Conservation (phyloP, 805 yeast genomes). For the Kodamaea restingae region DNA sequence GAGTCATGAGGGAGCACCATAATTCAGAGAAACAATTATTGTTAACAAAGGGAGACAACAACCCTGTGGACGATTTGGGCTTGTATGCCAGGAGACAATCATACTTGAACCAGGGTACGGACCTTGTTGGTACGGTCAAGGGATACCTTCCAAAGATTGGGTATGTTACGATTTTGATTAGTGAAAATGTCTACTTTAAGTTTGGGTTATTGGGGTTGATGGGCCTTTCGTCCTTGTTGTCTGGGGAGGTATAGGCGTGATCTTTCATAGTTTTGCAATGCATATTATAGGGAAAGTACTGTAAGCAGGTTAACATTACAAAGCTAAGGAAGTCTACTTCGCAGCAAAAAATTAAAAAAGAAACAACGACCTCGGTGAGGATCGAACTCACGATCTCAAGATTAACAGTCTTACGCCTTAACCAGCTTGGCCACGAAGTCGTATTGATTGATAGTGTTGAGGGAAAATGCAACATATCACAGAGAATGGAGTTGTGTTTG, state of each 20-base stretch:
- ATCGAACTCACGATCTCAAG: conserved; percentile 36
- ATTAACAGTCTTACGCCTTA: conserved; percentile 37
- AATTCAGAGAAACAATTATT: conserved; percentile 56
- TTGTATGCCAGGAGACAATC: conserved; percentile 72
- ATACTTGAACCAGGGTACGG: conserved; percentile 72
- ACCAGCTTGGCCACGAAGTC: conserved; percentile 30
- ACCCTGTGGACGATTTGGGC: conserved; percentile 85
- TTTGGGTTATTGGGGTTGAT: conserved; percentile 71
- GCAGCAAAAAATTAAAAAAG: neutral
- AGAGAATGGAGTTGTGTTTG: too few relatives aligned
- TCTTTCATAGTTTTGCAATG: too few relatives aligned
- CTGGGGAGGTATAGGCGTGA: conserved; percentile 16
- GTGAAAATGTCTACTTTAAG: conserved; percentile 83
- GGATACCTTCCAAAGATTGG: conserved; percentile 89
- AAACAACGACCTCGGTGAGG: conserved; percentile 32
- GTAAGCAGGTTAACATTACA: too few relatives aligned
- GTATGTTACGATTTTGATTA: conserved; percentile 83
- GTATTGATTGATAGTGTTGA: too few relatives aligned
- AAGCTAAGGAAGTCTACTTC: too few relatives aligned
- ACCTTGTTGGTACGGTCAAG: conserved; percentile 87
- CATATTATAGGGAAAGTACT: too few relatives aligned
- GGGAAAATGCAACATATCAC: too few relatives aligned
- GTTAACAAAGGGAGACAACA: conserved; percentile 95
- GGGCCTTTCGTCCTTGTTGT: conserved; percentile 63
- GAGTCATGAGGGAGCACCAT: conserved; percentile 85